Evolutionary conservation across 257 asterid species (phyloP).

Genomic region (Petunia axillaris): DNA sequence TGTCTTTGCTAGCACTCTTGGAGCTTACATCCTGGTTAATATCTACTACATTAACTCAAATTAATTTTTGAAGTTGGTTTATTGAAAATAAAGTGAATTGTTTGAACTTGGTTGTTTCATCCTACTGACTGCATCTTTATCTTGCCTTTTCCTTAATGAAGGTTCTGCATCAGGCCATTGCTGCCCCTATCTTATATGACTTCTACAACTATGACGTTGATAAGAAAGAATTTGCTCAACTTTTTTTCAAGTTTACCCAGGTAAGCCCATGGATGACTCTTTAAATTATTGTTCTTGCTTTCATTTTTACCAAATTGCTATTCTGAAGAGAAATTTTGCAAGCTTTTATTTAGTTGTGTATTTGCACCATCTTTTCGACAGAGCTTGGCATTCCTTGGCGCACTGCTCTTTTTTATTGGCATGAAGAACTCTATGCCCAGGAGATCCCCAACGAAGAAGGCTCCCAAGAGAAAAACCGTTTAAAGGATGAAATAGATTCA

Average conservation of each 20-base stretch:
- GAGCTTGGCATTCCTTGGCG: slow-evolving; percentile 83
- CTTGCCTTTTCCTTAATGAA: slow-evolving; percentile 31
- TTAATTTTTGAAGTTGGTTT: neutral
- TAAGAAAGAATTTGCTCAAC: slow-evolving; percentile 68
- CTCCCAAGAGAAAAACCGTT: slow-evolving; percentile 66
- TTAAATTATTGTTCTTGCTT: neutral
- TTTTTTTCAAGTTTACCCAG: slow-evolving; percentile 78
- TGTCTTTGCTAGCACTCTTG: slow-evolving; percentile 77
- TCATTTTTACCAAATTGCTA: neutral
- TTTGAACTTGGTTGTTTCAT: neutral
- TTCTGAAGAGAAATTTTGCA: neutral
- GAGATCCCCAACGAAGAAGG: slow-evolving; percentile 75
- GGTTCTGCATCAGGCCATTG: slow-evolving; percentile 77
- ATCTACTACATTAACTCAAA: neutral
- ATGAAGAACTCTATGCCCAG: slow-evolving; percentile 83
- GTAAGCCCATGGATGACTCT: slow-evolving; percentile 32
- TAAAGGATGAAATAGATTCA: slow-evolving; percentile 32
- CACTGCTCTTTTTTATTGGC: slow-evolving; percentile 80
- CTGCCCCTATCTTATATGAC: slow-evolving; percentile 77
- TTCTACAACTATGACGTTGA: slow-evolving; percentile 89
- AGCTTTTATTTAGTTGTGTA: neutral
- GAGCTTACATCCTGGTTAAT: slow-evolving; percentile 81
- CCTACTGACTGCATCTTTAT: neutral
- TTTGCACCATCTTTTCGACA: slow-evolving; percentile 31
- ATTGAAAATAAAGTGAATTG: neutral